A percentile compares a stretch with the other conserved stretches of the same genome.
These are phyloP conservation scores for Pythium utonaiense DNA, from an alignment of 352 stramenopile species.

Conservation along the genomic window DNA sequence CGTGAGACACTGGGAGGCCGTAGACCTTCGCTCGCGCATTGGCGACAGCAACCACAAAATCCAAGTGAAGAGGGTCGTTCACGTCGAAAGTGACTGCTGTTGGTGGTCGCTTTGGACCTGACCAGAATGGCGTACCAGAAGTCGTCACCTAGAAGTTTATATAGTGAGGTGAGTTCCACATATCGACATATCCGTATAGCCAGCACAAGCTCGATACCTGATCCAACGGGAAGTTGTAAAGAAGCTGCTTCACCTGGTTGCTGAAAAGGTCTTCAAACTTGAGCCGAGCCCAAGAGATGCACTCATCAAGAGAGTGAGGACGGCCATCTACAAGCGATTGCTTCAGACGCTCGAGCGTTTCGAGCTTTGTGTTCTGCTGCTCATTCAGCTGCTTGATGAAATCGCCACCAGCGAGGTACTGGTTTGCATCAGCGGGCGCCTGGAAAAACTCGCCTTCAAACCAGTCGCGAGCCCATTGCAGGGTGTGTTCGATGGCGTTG, in stretches of 20 bases:
- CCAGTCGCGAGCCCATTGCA: slow-evolving; percentile 98
- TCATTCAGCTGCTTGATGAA: slow-evolving; percentile 93
- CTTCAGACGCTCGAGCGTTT: slow-evolving; percentile 93
- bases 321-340: slow-evolving; percentile 91
- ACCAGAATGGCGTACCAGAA: slow-evolving; percentile 98
- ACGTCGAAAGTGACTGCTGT: slow-evolving; percentile 92
- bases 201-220: slow-evolving; percentile 42
- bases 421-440: slow-evolving; percentile 94
- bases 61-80: slow-evolving; percentile 90
- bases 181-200: neutral
- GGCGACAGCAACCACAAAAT: slow-evolving; percentile 95
- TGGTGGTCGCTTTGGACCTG: slow-evolving; percentile 95
- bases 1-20: slow-evolving; percentile 75
- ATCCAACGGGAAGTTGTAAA: slow-evolving; percentile 98
- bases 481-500: slow-evolving; percentile 98
- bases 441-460: slow-evolving; percentile 99
- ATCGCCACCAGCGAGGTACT: slow-evolving; percentile 79
- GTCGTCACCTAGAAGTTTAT: slow-evolving; percentile 77
- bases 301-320: slow-evolving; percentile 95
- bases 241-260: slow-evolving; percentile 97
- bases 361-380: slow-evolving; percentile 97
- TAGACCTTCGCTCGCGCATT: slow-evolving; percentile 95
- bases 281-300: slow-evolving; percentile 95
- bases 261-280: slow-evolving; percentile 98
- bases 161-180: slow-evolving; percentile 9